Evolutionary conservation across 345 rosid genomes (phyloP), one percentile per base, ranked within the genome.

Genomic region (Cardiospermum halicacabum): DNA sequence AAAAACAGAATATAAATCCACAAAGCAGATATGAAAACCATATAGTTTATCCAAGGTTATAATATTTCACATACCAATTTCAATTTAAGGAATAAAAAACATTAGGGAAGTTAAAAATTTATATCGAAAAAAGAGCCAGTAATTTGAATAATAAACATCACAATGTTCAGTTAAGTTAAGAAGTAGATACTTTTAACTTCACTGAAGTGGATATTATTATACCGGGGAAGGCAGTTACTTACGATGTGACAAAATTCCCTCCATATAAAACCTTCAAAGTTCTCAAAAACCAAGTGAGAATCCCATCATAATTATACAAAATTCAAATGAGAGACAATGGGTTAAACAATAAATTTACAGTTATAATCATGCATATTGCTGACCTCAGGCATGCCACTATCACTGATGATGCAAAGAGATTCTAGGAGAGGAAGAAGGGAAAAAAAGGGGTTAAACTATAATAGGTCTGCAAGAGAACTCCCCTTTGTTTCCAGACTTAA

Each of bases 231-330:
- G 67, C 18, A 54, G 32, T 40, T 61, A 69, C 58, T 74, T 69
- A 64, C 66, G 45, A 32, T 56, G 22, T 5, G 7, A 37, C 62
- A n/a, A 76, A 37, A 43, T 62, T 65, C 50, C 61, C 68, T 60
- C 66, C 53, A 15, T 65, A 26, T n/a, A 56, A 71, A 24, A 22
- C 62, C 72, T 56, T 72, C 53, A 48, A 48, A 50, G 49, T 59
- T 28, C 55, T 71, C 25, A 55, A 48, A 53, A 64, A 58, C 32
- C 57, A 69, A 11, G 64, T 54, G 59, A 73, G 69, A 65, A 64
- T 49, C 18, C 15, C 55, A 56, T 36, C 40, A 68, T 30, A 47
- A 28, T n/a, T 30, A 55, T 48, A 62, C 37, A 30, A 61, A 24
- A 27, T n/a, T 3, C 55, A 45, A 56, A 42, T 42, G 36, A 28